Evolutionary conservation across 441 rosid genomes (phyloP).

Genomic region (Euphorbia schlechtendalii): DNA sequence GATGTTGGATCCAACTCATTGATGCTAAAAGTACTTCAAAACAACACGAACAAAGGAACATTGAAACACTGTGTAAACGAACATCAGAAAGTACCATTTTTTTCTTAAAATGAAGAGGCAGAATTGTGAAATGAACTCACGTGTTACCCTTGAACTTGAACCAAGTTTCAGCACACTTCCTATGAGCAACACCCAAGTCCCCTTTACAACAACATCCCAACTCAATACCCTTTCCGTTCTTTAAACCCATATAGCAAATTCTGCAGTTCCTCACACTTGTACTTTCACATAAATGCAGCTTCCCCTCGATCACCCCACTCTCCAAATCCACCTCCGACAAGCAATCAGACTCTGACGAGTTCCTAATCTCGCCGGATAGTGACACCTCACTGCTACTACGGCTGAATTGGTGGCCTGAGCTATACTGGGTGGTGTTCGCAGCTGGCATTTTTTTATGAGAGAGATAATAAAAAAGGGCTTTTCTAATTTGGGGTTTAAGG

Average conservation of each 20-base stretch:
- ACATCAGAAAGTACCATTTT: background rate
- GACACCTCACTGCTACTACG: slow-evolving; percentile 27
- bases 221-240: slow-evolving; percentile 54
- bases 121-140: slow-evolving; percentile 31
- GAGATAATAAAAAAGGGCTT: background rate
- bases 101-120: background rate
- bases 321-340: slow-evolving; percentile 42
- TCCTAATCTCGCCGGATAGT: slow-evolving; percentile 40
- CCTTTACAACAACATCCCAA: slow-evolving; percentile 87
- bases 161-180: slow-evolving; percentile 91
- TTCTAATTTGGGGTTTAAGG: background rate
- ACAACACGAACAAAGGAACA: background rate
- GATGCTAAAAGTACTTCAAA: slow-evolving; percentile 3
- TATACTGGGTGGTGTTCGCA: slow-evolving; percentile 9
- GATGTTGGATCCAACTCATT: slow-evolving; percentile 11
- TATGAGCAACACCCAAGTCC: slow-evolving; percentile 84
- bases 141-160: slow-evolving; percentile 89
- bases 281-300: slow-evolving; percentile 39
- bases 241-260: slow-evolving; percentile 84
- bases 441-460: slow-evolving; percentile 14
- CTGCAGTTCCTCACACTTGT: slow-evolving; percentile 59
- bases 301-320: slow-evolving; percentile 34
- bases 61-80: background rate
- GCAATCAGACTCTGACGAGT: slow-evolving; percentile 28
- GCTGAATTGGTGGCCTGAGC: slow-evolving; percentile 16